Evolutionary conservation across 1,284 basidiomycete species (phyloP).

Genomic region (Moesziomyces globuligerus): DNA sequence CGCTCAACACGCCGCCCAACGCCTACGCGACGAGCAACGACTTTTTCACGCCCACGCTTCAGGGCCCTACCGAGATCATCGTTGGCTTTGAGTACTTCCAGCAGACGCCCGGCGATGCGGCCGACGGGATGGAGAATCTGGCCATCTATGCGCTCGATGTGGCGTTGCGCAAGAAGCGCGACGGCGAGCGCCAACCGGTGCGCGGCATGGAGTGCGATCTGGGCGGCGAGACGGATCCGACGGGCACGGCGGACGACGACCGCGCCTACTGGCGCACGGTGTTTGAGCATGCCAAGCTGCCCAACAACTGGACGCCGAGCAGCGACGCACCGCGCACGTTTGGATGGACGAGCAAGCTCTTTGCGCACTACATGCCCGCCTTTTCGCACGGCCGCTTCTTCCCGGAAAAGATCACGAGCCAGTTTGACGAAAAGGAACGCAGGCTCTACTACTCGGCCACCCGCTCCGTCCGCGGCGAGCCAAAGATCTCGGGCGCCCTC

Average conservation of each 20-base stretch:
- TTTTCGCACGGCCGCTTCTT: constrained; percentile 45
- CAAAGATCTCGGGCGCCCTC: constrained; percentile 42
- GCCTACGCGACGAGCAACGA: constrained; percentile 49
- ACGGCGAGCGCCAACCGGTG: constrained; percentile 25
- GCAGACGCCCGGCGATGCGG: constrained; percentile 52
- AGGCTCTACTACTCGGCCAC: constrained; percentile 49
- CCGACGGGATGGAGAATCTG: constrained; percentile 56
- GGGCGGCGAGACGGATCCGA: constrained; percentile 37
- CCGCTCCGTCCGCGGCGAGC: constrained; percentile 39
- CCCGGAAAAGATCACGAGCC: constrained; percentile 41
- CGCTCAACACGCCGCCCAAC: constrained; percentile 38
- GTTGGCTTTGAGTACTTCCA: constrained; percentile 54
- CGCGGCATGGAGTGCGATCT: constrained; percentile 43
- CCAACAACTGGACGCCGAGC: constrained; percentile 28
- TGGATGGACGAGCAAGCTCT: constrained; percentile 39
- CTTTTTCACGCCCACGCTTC: constrained; percentile 45
- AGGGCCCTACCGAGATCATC: constrained; percentile 48
- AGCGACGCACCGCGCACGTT: constrained; percentile 5
- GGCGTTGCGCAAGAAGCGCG: constrained; percentile 32
- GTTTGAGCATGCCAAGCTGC: constrained; percentile 58
- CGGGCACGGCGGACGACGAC: constrained; percentile 12
- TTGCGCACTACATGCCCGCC: constrained; percentile 51
- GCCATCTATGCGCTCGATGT: constrained; percentile 54
- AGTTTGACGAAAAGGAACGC: constrained; percentile 60
- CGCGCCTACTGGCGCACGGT: constrained; percentile 28